These are phyloP conservation scores for Rhizophagus sp. DNA, from an alignment of 192 early-diverging fungal genomes.

Conservation along the genomic window DNA sequence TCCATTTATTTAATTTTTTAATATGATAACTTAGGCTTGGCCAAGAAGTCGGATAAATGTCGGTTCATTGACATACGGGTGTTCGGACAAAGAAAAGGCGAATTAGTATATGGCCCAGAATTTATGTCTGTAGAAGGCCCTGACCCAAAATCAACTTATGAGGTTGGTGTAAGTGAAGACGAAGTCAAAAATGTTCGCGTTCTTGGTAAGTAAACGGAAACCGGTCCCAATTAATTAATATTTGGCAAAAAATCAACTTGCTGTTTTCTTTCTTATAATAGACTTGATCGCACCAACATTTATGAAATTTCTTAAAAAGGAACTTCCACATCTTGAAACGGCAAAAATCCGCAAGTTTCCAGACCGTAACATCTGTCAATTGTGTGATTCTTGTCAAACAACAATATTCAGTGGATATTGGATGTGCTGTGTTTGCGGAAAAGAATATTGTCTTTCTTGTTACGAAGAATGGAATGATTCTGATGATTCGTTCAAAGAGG, in stretches of 20 bases:
- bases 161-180: not conserved
- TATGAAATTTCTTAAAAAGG: not conserved
- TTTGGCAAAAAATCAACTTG: not conserved
- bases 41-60: not conserved
- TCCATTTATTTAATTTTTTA: not conserved
- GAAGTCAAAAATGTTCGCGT: not conserved
- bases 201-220: not conserved
- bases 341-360: not conserved
- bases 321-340: not conserved
- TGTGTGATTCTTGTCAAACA: not conserved
- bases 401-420: constrained; percentile 24
- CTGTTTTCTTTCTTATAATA: not conserved
- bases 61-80: not conserved
- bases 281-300: constrained; percentile 12
- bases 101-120: constrained; percentile 4
- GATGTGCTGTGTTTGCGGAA: constrained; percentile 19
- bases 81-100: not conserved
- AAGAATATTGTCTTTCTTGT: constrained; percentile 1
- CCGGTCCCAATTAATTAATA: not conserved
- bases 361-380: not conserved
- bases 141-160: not conserved
- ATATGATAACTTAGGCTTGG: not conserved
- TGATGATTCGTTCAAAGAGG: not conserved
- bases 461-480: constrained; percentile 9
- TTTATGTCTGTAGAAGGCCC: not conserved